Evolutionary conservation across 2,329 filamentous ascomycete genomes (phyloP).

Genomic region (Diaporthe ilicicola): DNA sequence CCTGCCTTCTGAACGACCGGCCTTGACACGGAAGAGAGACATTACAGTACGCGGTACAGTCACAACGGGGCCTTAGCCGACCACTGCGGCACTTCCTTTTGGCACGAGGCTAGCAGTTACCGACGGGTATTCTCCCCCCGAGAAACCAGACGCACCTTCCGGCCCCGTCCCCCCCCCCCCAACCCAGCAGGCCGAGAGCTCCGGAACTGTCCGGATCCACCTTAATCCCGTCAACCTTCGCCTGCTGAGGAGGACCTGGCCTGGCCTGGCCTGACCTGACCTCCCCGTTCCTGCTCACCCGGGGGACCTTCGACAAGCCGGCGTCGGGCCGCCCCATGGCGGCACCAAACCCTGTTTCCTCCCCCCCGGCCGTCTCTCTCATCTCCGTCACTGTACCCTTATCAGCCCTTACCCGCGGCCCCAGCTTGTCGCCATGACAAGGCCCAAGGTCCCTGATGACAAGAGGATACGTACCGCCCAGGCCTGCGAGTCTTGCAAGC

Average conservation of each 20-base stretch:
- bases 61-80: not conserved
- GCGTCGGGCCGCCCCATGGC: conserved; percentile 25
- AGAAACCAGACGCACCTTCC: not conserved
- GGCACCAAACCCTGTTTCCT: conserved; percentile 8
- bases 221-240: not conserved
- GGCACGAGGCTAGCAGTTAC: not conserved
- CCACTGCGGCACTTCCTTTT: not conserved
- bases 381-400: conserved; percentile 30
- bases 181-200: not conserved
- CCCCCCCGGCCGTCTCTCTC: not conserved
- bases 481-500: conserved; percentile 72
- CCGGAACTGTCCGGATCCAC: conserved; percentile 18
- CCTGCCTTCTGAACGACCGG: not conserved
- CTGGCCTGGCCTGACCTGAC: not conserved
- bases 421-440: conserved; percentile 51
- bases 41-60: too few relatives aligned
- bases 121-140: not conserved
- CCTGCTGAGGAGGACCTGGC: not conserved
- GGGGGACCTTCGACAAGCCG: not conserved
- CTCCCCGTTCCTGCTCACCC: not conserved
- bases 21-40: conserved; percentile 5
- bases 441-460: conserved; percentile 64
- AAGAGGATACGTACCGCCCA: conserved; percentile 70
- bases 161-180: too few relatives aligned
- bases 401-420: not conserved